phyloP scores from a whole-genome alignment of 2,329 filamentous ascomycete genomes.

The Cryphonectria parasitica region DNA sequence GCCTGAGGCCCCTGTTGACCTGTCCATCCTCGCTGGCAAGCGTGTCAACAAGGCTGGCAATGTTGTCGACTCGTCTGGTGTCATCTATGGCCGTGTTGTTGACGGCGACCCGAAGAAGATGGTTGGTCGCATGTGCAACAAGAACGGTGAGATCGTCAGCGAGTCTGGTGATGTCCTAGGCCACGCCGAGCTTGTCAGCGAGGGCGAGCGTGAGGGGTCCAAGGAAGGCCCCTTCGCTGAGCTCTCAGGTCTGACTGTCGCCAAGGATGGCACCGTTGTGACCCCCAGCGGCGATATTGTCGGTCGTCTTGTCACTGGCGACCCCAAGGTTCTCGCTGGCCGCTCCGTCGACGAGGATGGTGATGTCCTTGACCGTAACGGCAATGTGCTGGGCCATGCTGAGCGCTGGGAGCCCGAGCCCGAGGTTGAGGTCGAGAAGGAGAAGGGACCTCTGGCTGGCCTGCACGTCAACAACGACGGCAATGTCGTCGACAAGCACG shows the following conservation, averaged over 20 bases:
- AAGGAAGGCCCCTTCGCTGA: constrained; percentile 73
- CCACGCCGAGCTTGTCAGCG: constrained; percentile 68
- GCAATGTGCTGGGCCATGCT: constrained; percentile 60
- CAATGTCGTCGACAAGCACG: constrained; percentile 61
- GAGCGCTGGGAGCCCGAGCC: constrained; percentile 56
- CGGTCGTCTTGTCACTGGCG: constrained; percentile 71
- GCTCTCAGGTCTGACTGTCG: constrained; percentile 65
- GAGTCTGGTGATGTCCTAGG: constrained; percentile 74
- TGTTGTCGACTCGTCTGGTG: constrained; percentile 57
- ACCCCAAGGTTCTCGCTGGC: constrained; percentile 72
- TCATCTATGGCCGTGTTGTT: constrained; percentile 66
- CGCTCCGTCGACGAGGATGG: constrained; percentile 80
- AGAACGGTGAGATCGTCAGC: constrained; percentile 71
- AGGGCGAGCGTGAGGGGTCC: constrained; percentile 64
- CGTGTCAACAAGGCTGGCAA: constrained; percentile 73
- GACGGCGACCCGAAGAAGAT: constrained; percentile 69
- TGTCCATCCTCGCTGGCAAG: constrained; percentile 68
- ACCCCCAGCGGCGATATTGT: constrained; percentile 71
- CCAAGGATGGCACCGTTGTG: constrained; percentile 70
- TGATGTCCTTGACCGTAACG: constrained; percentile 78
- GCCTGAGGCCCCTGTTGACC: constrained; percentile 55
- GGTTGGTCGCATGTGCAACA: constrained; percentile 71
- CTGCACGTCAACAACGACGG: constrained; percentile 62
- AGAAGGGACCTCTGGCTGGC: constrained; percentile 56
- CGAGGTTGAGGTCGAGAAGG: constrained; percentile 56